Evolutionary conservation across 2,329 filamentous ascomycete genomes (phyloP), one percentile per base, ranked within the genome.

Genomic region (Fusarium sp.): DNA sequence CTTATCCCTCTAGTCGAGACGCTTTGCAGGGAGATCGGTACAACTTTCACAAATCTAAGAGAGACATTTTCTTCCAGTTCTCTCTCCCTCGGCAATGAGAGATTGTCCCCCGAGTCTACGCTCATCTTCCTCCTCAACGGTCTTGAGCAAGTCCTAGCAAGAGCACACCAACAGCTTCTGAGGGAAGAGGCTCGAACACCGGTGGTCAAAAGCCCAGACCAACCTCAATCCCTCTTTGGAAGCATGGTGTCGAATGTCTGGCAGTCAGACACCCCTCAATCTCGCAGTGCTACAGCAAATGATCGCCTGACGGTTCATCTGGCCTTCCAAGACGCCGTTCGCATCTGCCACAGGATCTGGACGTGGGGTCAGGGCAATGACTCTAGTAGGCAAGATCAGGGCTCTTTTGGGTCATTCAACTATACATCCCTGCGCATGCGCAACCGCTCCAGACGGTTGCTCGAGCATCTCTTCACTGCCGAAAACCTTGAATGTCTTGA

Each of bases 271-370:
- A 84, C 88, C 1, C 89, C 87, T 3, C 92, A 94, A 64, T 87
- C 89, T n/a, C 90, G 94, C 49, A 94, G 91, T 62, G 89, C 91
- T 9, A 94, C 93, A n/a, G 94, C 94, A 10, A 99, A 98, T 75
- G 95, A 96, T 73, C 89, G 95, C 45, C 85, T 99, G 22, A 98
- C 96, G 0, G 95, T 99, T 21, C 85, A 98, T 43, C 85, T 99
- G n/a, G 97, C 94, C 13, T 97, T 99, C 77, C 95, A 98, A 78
- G 97, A 99, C 77, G 94, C 94, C 2, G 93, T 98, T 61, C 89
- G 94, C 24, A 92, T 97, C 50, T 97, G 94, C 79, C 97, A 97
- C 77, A 89, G 86, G 14, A 97, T 99, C 53, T 99, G 97, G 96
- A 92, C 93, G 1, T 99, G 96, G 95, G 93, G 92, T 7, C 88